Conservation (phyloP, 2,329 filamentous ascomycete species). For the Penicillium sp. region DNA sequence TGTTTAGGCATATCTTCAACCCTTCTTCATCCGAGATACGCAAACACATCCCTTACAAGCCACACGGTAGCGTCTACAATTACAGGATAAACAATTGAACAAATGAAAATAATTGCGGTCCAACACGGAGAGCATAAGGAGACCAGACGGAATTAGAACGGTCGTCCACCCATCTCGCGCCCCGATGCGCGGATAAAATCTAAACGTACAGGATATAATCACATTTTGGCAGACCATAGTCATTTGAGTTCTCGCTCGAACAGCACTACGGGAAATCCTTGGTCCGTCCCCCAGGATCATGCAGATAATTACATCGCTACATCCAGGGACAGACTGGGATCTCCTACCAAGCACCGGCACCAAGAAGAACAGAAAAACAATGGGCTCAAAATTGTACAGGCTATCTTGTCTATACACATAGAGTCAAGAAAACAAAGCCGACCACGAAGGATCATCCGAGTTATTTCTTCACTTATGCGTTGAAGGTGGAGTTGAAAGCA, state of each 20-base stretch:
- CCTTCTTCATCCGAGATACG: not conserved
- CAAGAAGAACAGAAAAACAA: constrained; percentile 37
- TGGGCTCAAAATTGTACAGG: constrained; percentile 46
- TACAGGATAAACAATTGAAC: constrained; percentile 14
- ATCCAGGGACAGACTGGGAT: constrained; percentile 22
- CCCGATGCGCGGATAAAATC: constrained; percentile 33
- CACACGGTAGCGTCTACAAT: not conserved
- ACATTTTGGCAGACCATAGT: constrained; percentile 28
- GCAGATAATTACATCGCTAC: constrained; percentile 27
- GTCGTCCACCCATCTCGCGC: constrained; percentile 26
- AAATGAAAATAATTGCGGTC: constrained; percentile 35
- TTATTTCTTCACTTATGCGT: constrained; percentile 40
- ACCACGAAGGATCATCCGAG: constrained; percentile 33
- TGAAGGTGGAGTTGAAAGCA: constrained; percentile 93
- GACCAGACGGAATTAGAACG: constrained; percentile 27
- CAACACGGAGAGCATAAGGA: constrained; percentile 25
- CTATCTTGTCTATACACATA: constrained; percentile 46
- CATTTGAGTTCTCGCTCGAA: constrained; percentile 10
- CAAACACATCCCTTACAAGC: not conserved
- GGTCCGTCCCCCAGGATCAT: constrained; percentile 9
- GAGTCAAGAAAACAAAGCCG: constrained; percentile 38
- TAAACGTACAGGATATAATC: constrained; percentile 44
- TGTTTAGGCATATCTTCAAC: not conserved
- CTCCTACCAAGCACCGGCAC: constrained; percentile 12
- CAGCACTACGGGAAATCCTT: constrained; percentile 8